A percentile compares a stretch with the other conserved stretches of the same genome.
Evolutionary conservation across 352 stramenopile genomes (phyloP).

Genomic region (Phytophthora europaea): DNA sequence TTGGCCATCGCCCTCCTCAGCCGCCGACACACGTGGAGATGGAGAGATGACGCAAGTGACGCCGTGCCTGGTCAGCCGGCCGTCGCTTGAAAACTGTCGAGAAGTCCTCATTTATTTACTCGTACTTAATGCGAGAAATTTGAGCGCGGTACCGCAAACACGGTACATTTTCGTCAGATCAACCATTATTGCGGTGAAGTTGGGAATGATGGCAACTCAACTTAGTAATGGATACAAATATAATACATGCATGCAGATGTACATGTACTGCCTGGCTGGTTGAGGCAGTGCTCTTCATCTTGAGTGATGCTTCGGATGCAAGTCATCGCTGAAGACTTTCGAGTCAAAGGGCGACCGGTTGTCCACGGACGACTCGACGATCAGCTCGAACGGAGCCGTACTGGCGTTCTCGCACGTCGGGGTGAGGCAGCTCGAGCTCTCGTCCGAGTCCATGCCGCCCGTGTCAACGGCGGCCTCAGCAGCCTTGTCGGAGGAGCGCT

Average conservation of each 20-base stretch:
- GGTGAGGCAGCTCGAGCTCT: conserved; percentile 40
- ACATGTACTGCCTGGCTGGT: background rate
- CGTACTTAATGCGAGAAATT: conserved; percentile 22
- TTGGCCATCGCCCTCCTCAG: conserved; percentile 46
- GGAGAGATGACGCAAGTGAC: background rate
- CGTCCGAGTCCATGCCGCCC: conserved; percentile 32
- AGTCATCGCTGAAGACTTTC: conserved; percentile 18
- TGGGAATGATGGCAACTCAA: background rate
- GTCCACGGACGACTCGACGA: conserved; percentile 42
- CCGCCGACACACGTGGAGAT: background rate
- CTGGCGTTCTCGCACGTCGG: conserved; percentile 39
- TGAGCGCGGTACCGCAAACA: conserved; percentile 7
- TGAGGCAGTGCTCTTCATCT: conserved; percentile 16
- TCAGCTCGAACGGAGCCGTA: conserved; percentile 54
- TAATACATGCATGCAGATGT: background rate
- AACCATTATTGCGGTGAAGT: background rate
- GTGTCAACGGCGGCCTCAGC: conserved; percentile 22
- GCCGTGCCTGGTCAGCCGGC: background rate
- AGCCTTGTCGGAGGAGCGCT: conserved; percentile 41
- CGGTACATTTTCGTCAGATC: conserved; percentile 24
- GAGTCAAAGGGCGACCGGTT: conserved; percentile 22
- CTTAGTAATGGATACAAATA: conserved; percentile 15
- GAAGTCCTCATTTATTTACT: conserved; percentile 38
- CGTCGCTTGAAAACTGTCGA: conserved; percentile 31
- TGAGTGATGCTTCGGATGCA: conserved; percentile 17